A percentile compares a stretch with the other conserved stretches of the same genome.
Evolutionary conservation across 2,329 filamentous ascomycete species (phyloP).

Genomic region (Chaetomiaceae sp.): DNA sequence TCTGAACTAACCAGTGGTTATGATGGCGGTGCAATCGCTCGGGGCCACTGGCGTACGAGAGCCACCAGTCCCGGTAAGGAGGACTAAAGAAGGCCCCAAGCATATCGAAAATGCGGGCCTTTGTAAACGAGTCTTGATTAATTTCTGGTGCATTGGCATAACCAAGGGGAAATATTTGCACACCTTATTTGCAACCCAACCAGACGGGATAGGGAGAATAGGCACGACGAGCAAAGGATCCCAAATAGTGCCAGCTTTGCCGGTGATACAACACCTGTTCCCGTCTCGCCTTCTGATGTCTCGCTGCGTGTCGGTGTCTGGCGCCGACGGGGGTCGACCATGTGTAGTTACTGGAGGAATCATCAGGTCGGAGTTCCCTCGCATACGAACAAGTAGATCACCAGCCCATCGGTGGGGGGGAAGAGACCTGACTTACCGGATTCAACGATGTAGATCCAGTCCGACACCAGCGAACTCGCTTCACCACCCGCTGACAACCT

Average conservation of each 20-base stretch:
- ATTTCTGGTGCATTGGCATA: background rate
- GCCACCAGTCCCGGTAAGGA: constrained; percentile 33
- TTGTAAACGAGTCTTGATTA: background rate
- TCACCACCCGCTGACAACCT: constrained; percentile 3
- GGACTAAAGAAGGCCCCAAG: constrained; percentile 30
- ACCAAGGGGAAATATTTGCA: background rate
- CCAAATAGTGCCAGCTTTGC: constrained; percentile 20
- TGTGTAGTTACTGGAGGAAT: background rate
- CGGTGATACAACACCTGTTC: constrained; percentile 27
- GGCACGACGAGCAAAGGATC: constrained; percentile 26
- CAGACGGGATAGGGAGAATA: constrained; percentile 24
- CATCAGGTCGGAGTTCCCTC: background rate
- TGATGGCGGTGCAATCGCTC: background rate
- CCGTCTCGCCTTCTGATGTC: constrained; percentile 25
- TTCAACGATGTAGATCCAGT: constrained; percentile 30
- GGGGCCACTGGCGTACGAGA: constrained; percentile 25
- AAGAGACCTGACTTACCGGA: constrained; percentile 23
- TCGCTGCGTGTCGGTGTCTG: background rate
- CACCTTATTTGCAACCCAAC: constrained; percentile 25
- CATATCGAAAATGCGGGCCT: constrained; percentile 23
- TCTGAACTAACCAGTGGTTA: constrained; percentile 32
- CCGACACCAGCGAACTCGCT: constrained; percentile 9
- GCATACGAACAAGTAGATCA: too few relatives aligned
- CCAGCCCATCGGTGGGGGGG: too few relatives aligned
- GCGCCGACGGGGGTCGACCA: background rate